Evolutionary conservation across 495 filamentous ascomycete species (phyloP).

Genomic region (Pseudotulostoma volvatum): DNA sequence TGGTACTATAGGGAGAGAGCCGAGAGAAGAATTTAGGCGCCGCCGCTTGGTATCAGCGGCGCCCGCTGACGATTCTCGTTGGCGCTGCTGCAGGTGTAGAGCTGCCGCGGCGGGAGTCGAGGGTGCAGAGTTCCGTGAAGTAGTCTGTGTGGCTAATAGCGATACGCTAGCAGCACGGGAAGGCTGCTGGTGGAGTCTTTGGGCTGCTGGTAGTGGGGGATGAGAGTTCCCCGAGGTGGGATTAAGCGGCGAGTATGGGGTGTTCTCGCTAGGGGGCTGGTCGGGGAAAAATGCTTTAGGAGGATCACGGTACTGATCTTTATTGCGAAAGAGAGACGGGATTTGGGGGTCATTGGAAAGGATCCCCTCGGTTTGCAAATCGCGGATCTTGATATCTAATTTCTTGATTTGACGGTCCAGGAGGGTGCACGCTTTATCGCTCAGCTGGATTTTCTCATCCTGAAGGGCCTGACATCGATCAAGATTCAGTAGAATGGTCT

Average conservation of each 20-base stretch:
- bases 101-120: constrained; percentile 47
- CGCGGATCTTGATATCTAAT: constrained; percentile 73
- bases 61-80: constrained; percentile 64
- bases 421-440: constrained; percentile 57
- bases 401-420: constrained; percentile 81
- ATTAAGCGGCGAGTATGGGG: constrained; percentile 25
- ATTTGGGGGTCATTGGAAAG: constrained; percentile 63
- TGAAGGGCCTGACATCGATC: constrained; percentile 57
- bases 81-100: constrained; percentile 42
- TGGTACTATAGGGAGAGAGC: constrained; percentile 48
- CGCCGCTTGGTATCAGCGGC: constrained; percentile 58
- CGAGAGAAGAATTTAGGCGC: constrained; percentile 47
- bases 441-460: constrained; percentile 71
- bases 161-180: constrained; percentile 11
- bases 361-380: constrained; percentile 61
- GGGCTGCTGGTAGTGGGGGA: constrained; percentile 25
- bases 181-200: constrained; percentile 29
- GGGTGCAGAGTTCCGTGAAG: constrained; percentile 38
- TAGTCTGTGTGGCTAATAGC: constrained; percentile 8
- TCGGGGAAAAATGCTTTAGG: constrained; percentile 35
- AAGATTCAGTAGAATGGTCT: constrained; percentile 54
- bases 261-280: constrained; percentile 22
- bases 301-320: constrained; percentile 38
- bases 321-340: constrained; percentile 57
- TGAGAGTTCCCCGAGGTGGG: constrained; percentile 29